These are phyloP conservation scores for Fusarium siculi DNA, from an alignment of 2,329 filamentous ascomycete genomes.

Conservation along the genomic window DNA sequence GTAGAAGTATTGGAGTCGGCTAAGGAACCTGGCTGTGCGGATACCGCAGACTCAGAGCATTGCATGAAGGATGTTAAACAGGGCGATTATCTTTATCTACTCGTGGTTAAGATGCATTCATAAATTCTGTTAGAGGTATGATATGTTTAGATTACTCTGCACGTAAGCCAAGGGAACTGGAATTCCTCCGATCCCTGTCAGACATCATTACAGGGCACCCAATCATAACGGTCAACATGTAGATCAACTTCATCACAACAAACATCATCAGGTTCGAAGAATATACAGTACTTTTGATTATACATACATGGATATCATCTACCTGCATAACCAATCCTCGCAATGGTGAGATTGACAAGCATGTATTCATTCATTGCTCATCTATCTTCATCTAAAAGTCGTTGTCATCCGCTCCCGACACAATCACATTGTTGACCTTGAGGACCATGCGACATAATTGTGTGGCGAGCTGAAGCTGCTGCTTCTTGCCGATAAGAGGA, in stretches of 20 bases:
- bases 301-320: conserved; percentile 36
- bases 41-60: neutral
- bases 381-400: conserved; percentile 72
- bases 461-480: conserved; percentile 95
- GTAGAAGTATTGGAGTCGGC: neutral
- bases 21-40: neutral
- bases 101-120: neutral
- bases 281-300: conserved; percentile 31
- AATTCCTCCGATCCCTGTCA: conserved; percentile 23
- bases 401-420: conserved; percentile 85
- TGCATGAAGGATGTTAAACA: neutral
- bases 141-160: neutral
- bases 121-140: neutral
- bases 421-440: conserved; percentile 97
- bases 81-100: no score
- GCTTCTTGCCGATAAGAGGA: conserved; percentile 96
- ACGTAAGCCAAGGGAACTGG: conserved; percentile 15
- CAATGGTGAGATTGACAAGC: conserved; percentile 38
- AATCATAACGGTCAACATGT: conserved; percentile 8
- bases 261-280: neutral
- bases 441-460: conserved; percentile 98
- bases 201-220: neutral
- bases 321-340: conserved; percentile 33
- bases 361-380: conserved; percentile 37
- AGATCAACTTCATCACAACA: neutral